Conservation (phyloP, 768 basidiomycete genomes). For the Multifurca ochricompacta region DNA sequence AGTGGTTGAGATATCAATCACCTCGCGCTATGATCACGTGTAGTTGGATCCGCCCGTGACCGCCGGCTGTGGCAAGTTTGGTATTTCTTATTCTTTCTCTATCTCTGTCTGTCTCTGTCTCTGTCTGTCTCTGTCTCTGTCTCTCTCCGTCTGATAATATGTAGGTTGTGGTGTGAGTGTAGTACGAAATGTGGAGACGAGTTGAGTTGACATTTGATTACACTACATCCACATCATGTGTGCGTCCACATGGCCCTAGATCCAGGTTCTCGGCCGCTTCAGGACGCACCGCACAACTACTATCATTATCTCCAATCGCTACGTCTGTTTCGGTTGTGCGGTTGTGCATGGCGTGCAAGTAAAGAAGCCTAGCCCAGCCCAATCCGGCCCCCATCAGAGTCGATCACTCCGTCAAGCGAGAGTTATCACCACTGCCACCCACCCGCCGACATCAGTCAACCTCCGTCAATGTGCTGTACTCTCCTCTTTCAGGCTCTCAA, state of each 20-base stretch:
- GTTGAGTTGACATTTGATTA: neutral
- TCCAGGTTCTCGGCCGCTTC: conserved; percentile 13
- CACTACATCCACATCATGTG: neutral
- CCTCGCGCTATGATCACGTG: neutral
- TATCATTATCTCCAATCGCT: neutral
- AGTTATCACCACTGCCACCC: neutral
- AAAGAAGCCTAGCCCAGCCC: too few relatives aligned
- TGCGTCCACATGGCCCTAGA: too few relatives aligned
- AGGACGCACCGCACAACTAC: neutral
- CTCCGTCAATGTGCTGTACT: neutral
- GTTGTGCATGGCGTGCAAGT: neutral
- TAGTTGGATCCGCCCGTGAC: neutral
- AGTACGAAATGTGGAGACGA: too few relatives aligned
- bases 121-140: too few relatives aligned
- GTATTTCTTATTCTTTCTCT: too few relatives aligned
- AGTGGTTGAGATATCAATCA: too few relatives aligned
- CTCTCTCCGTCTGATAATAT: too few relatives aligned
- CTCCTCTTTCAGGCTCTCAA: neutral
- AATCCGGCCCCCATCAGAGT: too few relatives aligned
- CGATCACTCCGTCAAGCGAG: neutral
- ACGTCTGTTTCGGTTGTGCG: neutral
- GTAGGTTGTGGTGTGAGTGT: too few relatives aligned
- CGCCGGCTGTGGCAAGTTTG: too few relatives aligned
- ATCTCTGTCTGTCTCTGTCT: neutral
- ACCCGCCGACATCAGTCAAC: neutral